Evolutionary conservation across 1,284 basidiomycete genomes (phyloP), one percentile per base, ranked within the genome.

Genomic region (Pyrrhoderma noxium): DNA sequence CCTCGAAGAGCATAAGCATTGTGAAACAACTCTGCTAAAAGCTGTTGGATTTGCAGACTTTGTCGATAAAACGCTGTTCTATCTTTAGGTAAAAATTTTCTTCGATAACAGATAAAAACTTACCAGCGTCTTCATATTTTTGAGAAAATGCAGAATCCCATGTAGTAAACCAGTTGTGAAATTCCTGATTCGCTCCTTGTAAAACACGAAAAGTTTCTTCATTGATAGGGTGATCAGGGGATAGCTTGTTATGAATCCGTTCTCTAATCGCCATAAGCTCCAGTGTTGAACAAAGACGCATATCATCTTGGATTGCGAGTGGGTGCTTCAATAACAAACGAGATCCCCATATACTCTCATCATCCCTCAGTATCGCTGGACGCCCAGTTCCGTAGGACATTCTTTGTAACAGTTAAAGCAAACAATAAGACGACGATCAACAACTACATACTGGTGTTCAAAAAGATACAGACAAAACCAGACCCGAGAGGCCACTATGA

Each of bases 391-490:
- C 93, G 59, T 94, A 95, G 0, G 91, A 93, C 68, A 95, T 79
- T 62, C 88, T 89, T 51, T 44, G 14, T 22, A 27, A 25, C 41
- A 54, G 43, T 42, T 18, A 52, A 47, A 18, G 8, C 34, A 45
- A 48, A 37, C 21, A 35, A 31, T 19, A 31, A 16, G 19, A n/a
- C 23, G 8, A 23, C 27, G 2, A 38, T 21, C 5, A 42, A 34
- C 21, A 23, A 19, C 43, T 3, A 76, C 84, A 60, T 62, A 91
- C 89, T 94, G 91, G 66, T 93, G 91, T 62, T 94, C 91, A 62
- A 93, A 91, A 22, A 94, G 77, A 64, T 93, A 94, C 14, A 93
- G 72, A 66, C 87, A 90, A 63, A 93, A 91, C 90, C 90, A 95
- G 2, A 83, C 89, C 35, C 92, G 77, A 11, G 89, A 78, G 40